Conservation (phyloP, 2,329 filamentous ascomycete genomes). For the Gliomastix tumulicola region DNA sequence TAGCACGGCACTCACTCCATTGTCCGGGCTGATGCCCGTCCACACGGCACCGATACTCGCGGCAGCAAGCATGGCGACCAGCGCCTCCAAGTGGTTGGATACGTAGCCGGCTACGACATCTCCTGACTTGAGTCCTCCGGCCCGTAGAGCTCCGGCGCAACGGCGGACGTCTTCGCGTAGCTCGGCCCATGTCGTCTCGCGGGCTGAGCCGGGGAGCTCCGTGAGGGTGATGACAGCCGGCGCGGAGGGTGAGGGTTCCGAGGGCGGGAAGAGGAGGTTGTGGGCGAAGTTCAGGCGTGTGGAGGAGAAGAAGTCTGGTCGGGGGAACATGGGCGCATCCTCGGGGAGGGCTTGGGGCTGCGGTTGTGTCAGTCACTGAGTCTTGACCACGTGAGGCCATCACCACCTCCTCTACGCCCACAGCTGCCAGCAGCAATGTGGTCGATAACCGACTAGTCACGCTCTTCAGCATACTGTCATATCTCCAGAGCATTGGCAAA, state of each 20-base stretch:
- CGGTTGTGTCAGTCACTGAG: no score
- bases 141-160: constrained; percentile 63
- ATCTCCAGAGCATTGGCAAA: no score
- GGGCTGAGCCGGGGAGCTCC: constrained; percentile 53
- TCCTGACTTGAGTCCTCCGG: constrained; percentile 47
- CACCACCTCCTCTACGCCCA: no score
- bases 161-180: constrained; percentile 70
- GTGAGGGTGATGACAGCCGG: constrained; percentile 75
- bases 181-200: constrained; percentile 63
- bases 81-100: constrained; percentile 80
- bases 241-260: constrained; percentile 35
- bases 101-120: constrained; percentile 68
- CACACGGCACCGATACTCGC: constrained; percentile 81
- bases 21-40: constrained; percentile 91
- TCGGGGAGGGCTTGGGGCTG: constrained; percentile 50
- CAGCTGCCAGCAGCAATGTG: no score
- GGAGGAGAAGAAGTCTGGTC: constrained; percentile 77
- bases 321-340: constrained; percentile 70
- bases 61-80: constrained; percentile 82
- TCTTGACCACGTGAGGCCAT: no score
- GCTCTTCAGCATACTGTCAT: no score
- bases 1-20: constrained; percentile 82
- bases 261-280: constrained; percentile 77
- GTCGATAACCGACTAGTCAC: no score
- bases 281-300: constrained; percentile 87